Conservation (phyloP, 441 rosid species). For the Adansonia gregorii region DNA sequence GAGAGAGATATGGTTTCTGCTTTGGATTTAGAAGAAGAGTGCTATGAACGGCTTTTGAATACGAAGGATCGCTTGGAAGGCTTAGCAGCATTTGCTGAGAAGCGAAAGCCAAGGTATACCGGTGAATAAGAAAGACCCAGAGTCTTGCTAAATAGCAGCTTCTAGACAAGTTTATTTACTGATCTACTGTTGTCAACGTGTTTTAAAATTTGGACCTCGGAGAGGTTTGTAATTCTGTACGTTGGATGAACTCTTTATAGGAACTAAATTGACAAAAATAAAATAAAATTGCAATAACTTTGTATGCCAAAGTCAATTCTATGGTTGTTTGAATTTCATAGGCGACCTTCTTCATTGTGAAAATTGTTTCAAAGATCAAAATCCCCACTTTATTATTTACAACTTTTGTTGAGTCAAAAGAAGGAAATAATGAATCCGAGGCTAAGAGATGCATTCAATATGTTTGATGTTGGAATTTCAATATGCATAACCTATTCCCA, state of each 20-base stretch:
- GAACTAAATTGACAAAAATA: not conserved
- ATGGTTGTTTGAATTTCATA: not conserved
- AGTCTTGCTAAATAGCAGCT: slow-evolving; percentile 10
- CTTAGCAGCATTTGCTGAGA: slow-evolving; percentile 88
- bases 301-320: not conserved
- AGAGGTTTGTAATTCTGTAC: slow-evolving; percentile 1
- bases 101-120: slow-evolving; percentile 71
- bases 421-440: not conserved
- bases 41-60: slow-evolving; percentile 61
- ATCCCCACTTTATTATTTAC: not conserved
- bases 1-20: slow-evolving; percentile 58
- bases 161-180: not conserved
- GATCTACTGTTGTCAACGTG: not conserved
- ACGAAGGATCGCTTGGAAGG: slow-evolving; percentile 91
- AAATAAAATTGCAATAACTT: not conserved
- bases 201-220: not conserved
- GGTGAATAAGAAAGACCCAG: slow-evolving; percentile 45
- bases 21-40: slow-evolving; percentile 73
- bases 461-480: too few relatives aligned
- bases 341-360: not conserved
- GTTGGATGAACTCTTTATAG: not conserved
- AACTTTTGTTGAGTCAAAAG: not conserved
- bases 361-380: not conserved
- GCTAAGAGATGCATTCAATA: too few relatives aligned
- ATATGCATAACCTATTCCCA: too few relatives aligned